Evolutionary conservation across 805 yeast genomes (phyloP).

Genomic region (Ogataea minuta): DNA sequence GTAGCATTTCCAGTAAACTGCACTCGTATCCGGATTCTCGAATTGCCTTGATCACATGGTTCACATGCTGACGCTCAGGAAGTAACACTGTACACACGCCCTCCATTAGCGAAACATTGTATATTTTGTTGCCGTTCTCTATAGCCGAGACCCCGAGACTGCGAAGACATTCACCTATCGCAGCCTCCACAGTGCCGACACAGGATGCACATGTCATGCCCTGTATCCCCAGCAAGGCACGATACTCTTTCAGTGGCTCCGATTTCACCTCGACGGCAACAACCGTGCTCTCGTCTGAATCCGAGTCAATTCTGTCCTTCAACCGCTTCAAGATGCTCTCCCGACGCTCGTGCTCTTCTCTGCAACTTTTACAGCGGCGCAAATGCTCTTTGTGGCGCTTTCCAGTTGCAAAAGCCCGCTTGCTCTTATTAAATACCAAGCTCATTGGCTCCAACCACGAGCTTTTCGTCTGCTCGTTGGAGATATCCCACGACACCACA

Average conservation of each 20-base stretch:
- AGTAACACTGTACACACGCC: conserved; percentile 54
- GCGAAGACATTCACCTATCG: conserved; percentile 33
- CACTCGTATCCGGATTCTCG: conserved; percentile 49
- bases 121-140: conserved; percentile 14
- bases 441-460: conserved; percentile 18
- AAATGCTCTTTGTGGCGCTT: conserved; percentile 34
- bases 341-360: conserved; percentile 23
- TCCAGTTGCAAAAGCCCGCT: conserved; percentile 7
- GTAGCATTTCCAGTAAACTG: conserved; percentile 55
- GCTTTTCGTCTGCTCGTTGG: conserved; percentile 8
- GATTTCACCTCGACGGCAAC: conserved; percentile 27
- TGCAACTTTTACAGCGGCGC: conserved; percentile 43
- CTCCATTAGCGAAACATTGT: conserved; percentile 38
- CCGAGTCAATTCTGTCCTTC: conserved; percentile 9
- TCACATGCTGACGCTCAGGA: conserved; percentile 49
- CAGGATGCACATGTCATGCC: conserved; percentile 76
- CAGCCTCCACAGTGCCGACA: conserved; percentile 41
- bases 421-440: conserved; percentile 15
- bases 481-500: conserved; percentile 23
- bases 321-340: conserved; percentile 3
- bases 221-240: conserved; percentile 54
- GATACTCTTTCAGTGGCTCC: conserved; percentile 29
- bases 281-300: conserved; percentile 22
- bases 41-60: conserved; percentile 47
- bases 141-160: conserved; percentile 16